Base-by-base conservation (phyloP, 495 filamentous ascomycete species). In the Penicillium simplicissimum region DNA sequence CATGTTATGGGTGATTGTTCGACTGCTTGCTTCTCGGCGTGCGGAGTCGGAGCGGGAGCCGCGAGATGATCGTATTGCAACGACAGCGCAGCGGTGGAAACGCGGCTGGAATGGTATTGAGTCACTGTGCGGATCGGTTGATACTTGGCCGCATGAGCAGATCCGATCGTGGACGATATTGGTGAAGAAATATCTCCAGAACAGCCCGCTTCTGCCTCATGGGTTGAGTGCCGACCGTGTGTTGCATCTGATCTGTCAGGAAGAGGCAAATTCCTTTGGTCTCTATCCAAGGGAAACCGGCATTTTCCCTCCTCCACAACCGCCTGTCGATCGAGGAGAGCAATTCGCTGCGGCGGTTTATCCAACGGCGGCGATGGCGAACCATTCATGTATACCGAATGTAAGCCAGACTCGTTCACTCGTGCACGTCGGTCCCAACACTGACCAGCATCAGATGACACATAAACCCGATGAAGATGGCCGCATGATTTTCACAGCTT, bases 181-280 rank as follows among this genome's bases (percentile, higher is more conserved):
- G n/a, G 72, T 69, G 17, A 76, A 77, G 65, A 79, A 74, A 49
- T 79, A 79, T 62, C 65, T 79, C 1, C 59, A 60, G 43, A 64
- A 43, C 33, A 63, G 62, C 25, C 34, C 59, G 1, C 38, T 45
- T 3, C 47, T 76, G 8, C 64, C 74, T 3, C 74, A 78, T 64
- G 65, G 51, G 0, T 36, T 76, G 42, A 52, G 37, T 4, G 37
- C 57, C 23, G 67, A 68, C 0, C 65, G 64, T 0, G 49, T 78
- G 8, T 55, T 78, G 34, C 60, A 64, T 47, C 60, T 78, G 14
- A 73, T 78, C 21, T 78, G 76, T 34, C 67, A 70, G 23, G 74
- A 78, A 61, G 76, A 78, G 45, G 74, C 76, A 9, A 78, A 78
- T 53, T 78, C 76, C 0, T 78, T 78, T 38, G 76, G 76, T 11